Evolutionary conservation across 768 basidiomycete genomes (phyloP), one percentile per base, ranked within the genome.

Genomic region (Pisolithus tinctorius): DNA sequence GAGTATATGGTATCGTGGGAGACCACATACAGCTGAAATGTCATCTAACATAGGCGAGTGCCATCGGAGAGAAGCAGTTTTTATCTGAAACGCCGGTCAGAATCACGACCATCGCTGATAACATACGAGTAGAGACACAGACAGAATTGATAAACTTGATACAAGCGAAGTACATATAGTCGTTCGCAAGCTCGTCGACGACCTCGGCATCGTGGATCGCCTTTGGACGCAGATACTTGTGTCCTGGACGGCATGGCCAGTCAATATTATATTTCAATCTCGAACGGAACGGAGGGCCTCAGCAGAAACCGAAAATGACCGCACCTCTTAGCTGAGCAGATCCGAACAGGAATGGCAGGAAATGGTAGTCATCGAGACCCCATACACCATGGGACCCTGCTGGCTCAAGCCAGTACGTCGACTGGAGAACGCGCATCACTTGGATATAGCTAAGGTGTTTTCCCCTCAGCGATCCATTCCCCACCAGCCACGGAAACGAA

Each of bases 41-140:
- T 98, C 95, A 66, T 97, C 92, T 6, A 99, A 80, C 95, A 99
- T 98, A 1, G 95, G 95, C 0, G 93, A 96, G 70, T 99, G 95
- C 95, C 95, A 99, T 47, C 93, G 79, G 0, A 98, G 75, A 0
- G 93, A 93, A 0, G 94, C 93, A 0, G 93, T 92, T 65, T 98
- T 98, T 57, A 97, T 91, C 90, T 94, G 55, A 11, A 27, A 17
- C 13, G 45, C 1, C 6, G 29, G 37, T 0, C 26, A 43, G 39
- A n/a, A 20, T 46, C 23, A 30, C 29, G 2, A 0, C 8, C 29
- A 25, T 40, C 8, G 47, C 13, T 13, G 31, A 52, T 10, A 34
- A 34, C 26, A 25, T 40, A 38, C 5, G n/a, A 46, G 3, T 34
- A 26, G 38, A 25, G 7, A 23, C 6, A 66, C 83, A 17, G 55